These are phyloP conservation scores for Wickerhamomyces alni DNA, from an alignment of 805 yeast species.

Conservation along the genomic window DNA sequence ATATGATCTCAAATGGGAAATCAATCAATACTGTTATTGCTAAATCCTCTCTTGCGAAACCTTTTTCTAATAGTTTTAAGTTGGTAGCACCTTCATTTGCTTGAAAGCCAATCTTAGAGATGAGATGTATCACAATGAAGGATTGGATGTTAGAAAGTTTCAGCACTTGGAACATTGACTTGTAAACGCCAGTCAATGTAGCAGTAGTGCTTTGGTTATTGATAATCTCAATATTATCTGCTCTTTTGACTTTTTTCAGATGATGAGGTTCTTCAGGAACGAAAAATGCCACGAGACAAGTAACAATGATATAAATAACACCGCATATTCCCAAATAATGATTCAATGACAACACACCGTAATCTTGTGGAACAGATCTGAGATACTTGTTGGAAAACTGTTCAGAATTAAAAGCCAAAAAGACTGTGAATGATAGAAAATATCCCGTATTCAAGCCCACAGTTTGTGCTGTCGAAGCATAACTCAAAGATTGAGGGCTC, in stretches of 20 bases:
- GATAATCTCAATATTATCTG: conserved; percentile 23
- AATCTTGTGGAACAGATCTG: conserved; percentile 50
- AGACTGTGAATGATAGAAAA: conserved; percentile 85
- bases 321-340: conserved; percentile 80
- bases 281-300: conserved; percentile 49
- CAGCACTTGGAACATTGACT: conserved; percentile 62
- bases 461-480: conserved; percentile 96
- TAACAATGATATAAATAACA: conserved; percentile 57
- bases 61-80: conserved; percentile 82
- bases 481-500: conserved; percentile 70
- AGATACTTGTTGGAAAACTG: conserved; percentile 88
- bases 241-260: conserved; percentile 24
- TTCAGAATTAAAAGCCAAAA: conserved; percentile 83
- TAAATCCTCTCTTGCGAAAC: conserved; percentile 87
- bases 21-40: conserved; percentile 90
- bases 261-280: conserved; percentile 70
- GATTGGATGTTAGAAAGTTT: conserved; percentile 65
- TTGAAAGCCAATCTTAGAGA: conserved; percentile 89
- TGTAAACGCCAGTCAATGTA: conserved; percentile 48
- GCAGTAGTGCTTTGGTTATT: conserved; percentile 19
- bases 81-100: conserved; percentile 96
- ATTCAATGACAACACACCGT: conserved; percentile 67
- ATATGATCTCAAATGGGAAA: conserved; percentile 91
- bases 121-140: conserved; percentile 65
- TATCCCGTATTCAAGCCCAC: conserved; percentile 92